Percentiles rank a stretch among this genome's conserved stretches.
These are phyloP conservation scores for Linanthus parryae DNA, from an alignment of 148 eudicot genomes.

Conservation along the genomic window DNA sequence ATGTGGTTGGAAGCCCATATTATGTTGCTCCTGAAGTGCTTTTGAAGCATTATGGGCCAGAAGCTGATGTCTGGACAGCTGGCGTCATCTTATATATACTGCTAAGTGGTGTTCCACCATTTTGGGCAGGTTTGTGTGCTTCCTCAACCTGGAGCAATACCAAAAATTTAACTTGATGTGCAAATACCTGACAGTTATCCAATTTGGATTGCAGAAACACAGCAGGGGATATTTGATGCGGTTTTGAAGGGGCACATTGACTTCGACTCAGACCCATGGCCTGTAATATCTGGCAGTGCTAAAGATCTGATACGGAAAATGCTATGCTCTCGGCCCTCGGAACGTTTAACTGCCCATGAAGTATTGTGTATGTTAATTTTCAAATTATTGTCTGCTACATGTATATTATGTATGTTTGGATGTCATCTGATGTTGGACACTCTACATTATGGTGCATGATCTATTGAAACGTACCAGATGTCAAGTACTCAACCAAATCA, in stretches of 20 bases:
- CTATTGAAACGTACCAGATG: too few species aligned
- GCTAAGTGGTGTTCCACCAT: slow-evolving; percentile 97
- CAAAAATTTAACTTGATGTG: not conserved
- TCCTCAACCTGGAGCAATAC: not conserved
- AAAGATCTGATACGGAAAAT: slow-evolving; percentile 91
- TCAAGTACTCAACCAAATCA: too few species aligned
- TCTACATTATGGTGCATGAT: too few species aligned
- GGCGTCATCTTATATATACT: slow-evolving; percentile 93
- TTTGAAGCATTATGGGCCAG: slow-evolving; percentile 90
- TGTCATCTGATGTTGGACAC: too few species aligned
- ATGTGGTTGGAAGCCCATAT: slow-evolving; percentile 98
- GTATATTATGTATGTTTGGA: too few species aligned
- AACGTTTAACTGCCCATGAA: slow-evolving; percentile 88
- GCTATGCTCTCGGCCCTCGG: slow-evolving; percentile 63
- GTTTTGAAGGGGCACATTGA: slow-evolving; percentile 86
- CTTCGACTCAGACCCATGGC: slow-evolving; percentile 98
- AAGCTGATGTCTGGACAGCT: slow-evolving; percentile 99
- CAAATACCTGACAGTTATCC: slow-evolving; percentile 5
- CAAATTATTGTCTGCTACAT: too few species aligned
- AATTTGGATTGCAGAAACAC: slow-evolving; percentile 60
- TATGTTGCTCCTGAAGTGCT: slow-evolving; percentile 99
- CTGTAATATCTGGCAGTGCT: slow-evolving; percentile 79
- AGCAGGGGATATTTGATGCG: slow-evolving; percentile 97
- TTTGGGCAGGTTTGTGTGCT: slow-evolving; percentile 83
- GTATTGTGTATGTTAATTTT: slow-evolving; percentile 64